Evolutionary conservation across 108 stramenopile species (phyloP).

Genomic region (Chaetoceros tenuissimus): DNA sequence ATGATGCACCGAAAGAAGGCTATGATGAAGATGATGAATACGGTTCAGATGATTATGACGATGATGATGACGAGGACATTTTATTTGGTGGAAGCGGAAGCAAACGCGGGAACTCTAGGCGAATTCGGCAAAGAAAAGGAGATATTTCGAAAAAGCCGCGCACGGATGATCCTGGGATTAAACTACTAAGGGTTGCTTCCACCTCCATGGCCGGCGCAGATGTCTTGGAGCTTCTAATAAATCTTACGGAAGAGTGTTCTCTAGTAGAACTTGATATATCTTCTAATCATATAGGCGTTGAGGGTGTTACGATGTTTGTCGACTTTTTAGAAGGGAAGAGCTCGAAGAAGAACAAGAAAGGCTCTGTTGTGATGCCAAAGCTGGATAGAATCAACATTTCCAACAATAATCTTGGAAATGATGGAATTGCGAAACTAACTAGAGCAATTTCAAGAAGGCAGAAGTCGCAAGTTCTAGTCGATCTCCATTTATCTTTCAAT

Average conservation of each 20-base stretch:
- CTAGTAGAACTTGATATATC: conserved; percentile 49
- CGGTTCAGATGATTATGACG: conserved; percentile 12
- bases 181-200: conserved; percentile 70
- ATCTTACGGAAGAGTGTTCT: not conserved
- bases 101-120: not conserved
- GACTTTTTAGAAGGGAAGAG: conserved; percentile 58
- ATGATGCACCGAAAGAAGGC: conserved; percentile 7
- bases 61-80: conserved; percentile 20
- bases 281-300: conserved; percentile 61
- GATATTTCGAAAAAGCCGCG: not conserved
- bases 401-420: conserved; percentile 76
- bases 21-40: conserved; percentile 26
- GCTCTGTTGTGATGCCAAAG: conserved; percentile 47
- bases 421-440: conserved; percentile 60
- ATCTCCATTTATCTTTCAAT: conserved; percentile 63
- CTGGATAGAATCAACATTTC: conserved; percentile 73
- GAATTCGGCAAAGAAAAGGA: conserved; percentile 8
- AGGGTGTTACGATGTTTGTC: conserved; percentile 46
- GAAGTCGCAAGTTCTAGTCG: conserved; percentile 40
- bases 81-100: conserved; percentile 4
- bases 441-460: conserved; percentile 57
- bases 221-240: not conserved
- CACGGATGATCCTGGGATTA: conserved; percentile 33
- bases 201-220: conserved; percentile 45
- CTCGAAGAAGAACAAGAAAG: conserved; percentile 15